Percentiles rank a stretch among this genome's conserved stretches.
phyloP scores from a whole-genome alignment of 108 stramenopile genomes.

The Parmales sp. region DNA sequence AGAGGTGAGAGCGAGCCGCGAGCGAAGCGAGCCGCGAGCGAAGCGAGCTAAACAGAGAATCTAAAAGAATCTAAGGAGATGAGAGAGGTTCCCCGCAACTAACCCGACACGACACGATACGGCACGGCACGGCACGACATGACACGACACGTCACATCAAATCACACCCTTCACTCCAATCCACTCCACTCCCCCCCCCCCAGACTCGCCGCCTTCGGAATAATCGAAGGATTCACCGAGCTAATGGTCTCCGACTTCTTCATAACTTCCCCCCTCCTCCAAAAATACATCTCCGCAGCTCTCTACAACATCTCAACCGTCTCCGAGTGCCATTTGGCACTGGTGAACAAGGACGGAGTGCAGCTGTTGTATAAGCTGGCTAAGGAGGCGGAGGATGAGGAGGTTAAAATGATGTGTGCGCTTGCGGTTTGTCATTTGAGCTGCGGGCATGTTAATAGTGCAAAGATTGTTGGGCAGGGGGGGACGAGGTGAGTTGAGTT shows the following conservation, averaged over 20 bases:
- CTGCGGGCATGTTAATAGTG: slow-evolving; percentile 5
- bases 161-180: too few species aligned
- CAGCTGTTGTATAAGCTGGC: background rate
- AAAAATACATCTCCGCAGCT: background rate
- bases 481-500: background rate
- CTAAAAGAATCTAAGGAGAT: too few species aligned
- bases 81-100: too few species aligned
- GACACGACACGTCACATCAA: too few species aligned
- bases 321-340: background rate
- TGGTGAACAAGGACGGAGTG: slow-evolving; percentile 1
- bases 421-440: background rate
- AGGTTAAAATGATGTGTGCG: background rate
- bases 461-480: slow-evolving; percentile 3
- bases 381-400: background rate
- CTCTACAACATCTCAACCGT: background rate
- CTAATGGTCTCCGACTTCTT: background rate
- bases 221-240: background rate
- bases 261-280: background rate
- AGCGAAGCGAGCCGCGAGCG: too few species aligned
- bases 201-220: background rate
- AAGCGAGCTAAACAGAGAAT: too few species aligned
- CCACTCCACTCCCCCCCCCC: too few species aligned
- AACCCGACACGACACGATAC: too few species aligned
- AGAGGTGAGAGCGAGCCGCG: too few species aligned
- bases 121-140: too few species aligned